A percentile compares a stretch with the other conserved stretches of the same genome.
Conservation (phyloP, 179 eudicot genomes). For the Carnegiea gigantea region DNA sequence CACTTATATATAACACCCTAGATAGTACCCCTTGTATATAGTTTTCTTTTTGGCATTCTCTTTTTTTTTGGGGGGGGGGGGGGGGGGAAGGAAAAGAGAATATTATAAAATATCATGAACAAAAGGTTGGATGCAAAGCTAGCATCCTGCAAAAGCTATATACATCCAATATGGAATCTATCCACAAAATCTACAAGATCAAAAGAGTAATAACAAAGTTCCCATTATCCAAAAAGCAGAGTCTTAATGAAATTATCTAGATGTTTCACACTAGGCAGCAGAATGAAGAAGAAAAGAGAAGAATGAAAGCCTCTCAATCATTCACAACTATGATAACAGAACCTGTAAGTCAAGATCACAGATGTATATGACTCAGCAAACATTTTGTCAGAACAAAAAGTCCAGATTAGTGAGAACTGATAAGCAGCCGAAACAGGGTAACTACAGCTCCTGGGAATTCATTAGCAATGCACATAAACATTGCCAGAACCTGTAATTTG, state of each 20-base stretch:
- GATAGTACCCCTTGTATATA: neutral
- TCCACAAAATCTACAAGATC: no score
- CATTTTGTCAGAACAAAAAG: neutral
- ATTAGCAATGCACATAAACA: neutral
- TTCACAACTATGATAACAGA: neutral
- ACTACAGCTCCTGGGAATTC: neutral
- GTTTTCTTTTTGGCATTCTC: neutral
- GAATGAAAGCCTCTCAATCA: neutral
- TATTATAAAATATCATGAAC: no score
- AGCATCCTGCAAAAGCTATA: no score
- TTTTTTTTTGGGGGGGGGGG: no score
- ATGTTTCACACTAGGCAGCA: neutral
- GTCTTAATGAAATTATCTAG: neutral
- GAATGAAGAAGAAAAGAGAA: neutral
- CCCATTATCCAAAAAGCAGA: no score
- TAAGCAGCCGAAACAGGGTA: neutral
- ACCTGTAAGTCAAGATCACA: neutral
- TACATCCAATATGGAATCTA: no score
- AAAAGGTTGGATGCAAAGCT: no score
- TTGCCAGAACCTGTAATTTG: neutral
- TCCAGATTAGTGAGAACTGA: neutral
- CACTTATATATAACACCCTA: neutral
- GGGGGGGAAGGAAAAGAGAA: no score
- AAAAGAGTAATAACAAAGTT: no score
- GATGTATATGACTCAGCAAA: neutral